Evolutionary conservation across 2,329 filamentous ascomycete species (phyloP), one percentile per base, ranked within the genome.

Genomic region (Aspergillus bombycis): DNA sequence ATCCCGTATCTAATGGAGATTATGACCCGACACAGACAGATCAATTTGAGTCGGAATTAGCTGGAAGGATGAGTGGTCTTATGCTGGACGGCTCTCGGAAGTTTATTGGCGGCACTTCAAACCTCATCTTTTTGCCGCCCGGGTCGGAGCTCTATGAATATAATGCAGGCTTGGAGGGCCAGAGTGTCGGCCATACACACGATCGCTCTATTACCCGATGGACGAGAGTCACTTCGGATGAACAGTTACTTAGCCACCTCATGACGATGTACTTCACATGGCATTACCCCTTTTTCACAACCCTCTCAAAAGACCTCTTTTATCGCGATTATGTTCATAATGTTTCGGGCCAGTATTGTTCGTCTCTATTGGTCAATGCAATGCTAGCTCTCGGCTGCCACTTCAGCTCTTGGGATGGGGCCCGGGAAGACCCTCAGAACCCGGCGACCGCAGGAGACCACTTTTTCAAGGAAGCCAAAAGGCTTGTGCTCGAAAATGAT

Each of bases 261-360:
- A 88, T 99, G 74, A 94, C 94, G 72, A 94, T 98, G 92, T 99
- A 99, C 79, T 98, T 98, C 80, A 93, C 89, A 71, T 98, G 94
- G 91, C 95, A 98, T 78, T 98, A 98, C 77, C 90, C 93, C 21
- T 98, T 95, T 79, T 99, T 98, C 77, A 94, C 93, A 4, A 95
- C 92, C 0, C 82, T 98, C 8, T 94, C 94, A 14, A 96, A 92
- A 75, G 88, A 85, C 43, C 81, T 96, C 36, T 98, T 99, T 75
- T 94, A 92, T 74, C 86, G 90, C 48, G 94, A 98, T 75, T 97
- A 96, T 71, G 77, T 90, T 52, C 85, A 85, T 16, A 94, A 95
- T 0, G 78, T 82, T 76, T 73, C 86, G 52, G 91, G 88, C 0
- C 84, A 89, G 8, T 94, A 97, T 76, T 98, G 95, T 78, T 96